Evolutionary conservation across 2,329 filamentous ascomycete genomes (phyloP).

Genomic region (Diaporthe eres): DNA sequence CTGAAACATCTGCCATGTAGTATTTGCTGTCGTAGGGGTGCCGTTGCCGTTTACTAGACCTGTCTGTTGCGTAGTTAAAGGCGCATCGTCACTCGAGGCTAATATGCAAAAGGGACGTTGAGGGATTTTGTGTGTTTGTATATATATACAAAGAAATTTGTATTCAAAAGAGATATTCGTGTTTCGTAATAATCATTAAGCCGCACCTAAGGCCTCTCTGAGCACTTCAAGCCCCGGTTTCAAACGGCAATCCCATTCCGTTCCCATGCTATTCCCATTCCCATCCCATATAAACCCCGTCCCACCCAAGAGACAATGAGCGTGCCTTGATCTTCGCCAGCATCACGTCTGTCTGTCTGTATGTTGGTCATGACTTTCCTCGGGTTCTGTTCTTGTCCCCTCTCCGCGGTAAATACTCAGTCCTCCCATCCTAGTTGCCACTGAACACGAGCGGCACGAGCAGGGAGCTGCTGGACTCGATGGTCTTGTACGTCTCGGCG

Average conservation of each 20-base stretch:
- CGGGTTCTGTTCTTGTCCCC: conserved; percentile 6
- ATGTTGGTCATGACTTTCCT: background rate
- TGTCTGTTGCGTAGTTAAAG: background rate
- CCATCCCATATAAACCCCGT: conserved; percentile 1
- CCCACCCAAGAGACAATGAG: conserved; percentile 8
- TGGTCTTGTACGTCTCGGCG: conserved; percentile 55
- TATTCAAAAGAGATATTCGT: conserved; percentile 31
- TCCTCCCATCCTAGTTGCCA: conserved; percentile 51
- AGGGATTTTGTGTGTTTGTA: background rate
- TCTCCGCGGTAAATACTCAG: background rate
- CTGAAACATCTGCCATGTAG: background rate
- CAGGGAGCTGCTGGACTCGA: conserved; percentile 65
- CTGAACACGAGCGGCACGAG: conserved; percentile 74
- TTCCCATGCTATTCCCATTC: conserved; percentile 26
- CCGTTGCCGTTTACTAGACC: background rate
- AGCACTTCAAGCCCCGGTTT: conserved; percentile 39
- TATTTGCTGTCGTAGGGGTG: background rate
- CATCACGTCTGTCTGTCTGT: conserved; percentile 1
- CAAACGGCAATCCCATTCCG: conserved; percentile 31
- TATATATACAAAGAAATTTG: conserved; percentile 34
- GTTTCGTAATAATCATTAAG: conserved; percentile 37
- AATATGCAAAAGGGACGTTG: background rate
- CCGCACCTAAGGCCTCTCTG: conserved; percentile 38
- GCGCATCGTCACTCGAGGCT: background rate
- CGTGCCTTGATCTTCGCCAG: background rate